Evolutionary conservation across 768 basidiomycete genomes (phyloP), one percentile per base, ranked within the genome.

Genomic region (Suillus sp.): DNA sequence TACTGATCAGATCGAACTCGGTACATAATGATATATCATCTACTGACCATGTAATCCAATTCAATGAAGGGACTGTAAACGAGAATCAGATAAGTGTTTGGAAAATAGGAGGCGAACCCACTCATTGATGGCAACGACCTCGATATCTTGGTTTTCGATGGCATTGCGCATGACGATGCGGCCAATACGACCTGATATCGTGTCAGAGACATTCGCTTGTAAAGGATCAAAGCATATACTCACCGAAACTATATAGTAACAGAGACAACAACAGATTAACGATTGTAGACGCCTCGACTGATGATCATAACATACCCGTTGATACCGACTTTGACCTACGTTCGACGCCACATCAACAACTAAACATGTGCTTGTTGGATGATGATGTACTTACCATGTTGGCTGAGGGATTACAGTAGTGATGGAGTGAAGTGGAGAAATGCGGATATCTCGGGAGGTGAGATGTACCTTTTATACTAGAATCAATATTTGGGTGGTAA

Each of bases 161-260:
- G 96, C 95, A 84, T 98, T 98, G 70, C 97, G 91, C 78, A 91
- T 83, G 68, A 99, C 97, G 77, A 99, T 96, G 80, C 97, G 96
- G 78, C 97, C 96, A 76, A 99, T 99, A 84, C 97, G 96, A 84
- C 96, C 96, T 75, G 14, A 72, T n/a, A 70, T 51, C 3, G 47
- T 47, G 25, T 75, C 54, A 73, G 13, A 65, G 56, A 62, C 47
- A 22, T 0, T 11, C 20, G 1, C 22, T 47, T 13, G 22, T 3
- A n/a, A 0, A n/a, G 42, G 10, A 25, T 2, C 25, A 56, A 40
- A 30, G 34, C 16, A 27, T 57, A 20, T 57, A 72, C 90, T 75
- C 74, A 93, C 93, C 92, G 79, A 95, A 94, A 83, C 90, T 90
- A 59, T 61, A 69, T 59, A 68, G 62, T 13, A 68, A 64, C 54